Conservation (phyloP, 1,284 basidiomycete species). For the Meira nashicola region DNA sequence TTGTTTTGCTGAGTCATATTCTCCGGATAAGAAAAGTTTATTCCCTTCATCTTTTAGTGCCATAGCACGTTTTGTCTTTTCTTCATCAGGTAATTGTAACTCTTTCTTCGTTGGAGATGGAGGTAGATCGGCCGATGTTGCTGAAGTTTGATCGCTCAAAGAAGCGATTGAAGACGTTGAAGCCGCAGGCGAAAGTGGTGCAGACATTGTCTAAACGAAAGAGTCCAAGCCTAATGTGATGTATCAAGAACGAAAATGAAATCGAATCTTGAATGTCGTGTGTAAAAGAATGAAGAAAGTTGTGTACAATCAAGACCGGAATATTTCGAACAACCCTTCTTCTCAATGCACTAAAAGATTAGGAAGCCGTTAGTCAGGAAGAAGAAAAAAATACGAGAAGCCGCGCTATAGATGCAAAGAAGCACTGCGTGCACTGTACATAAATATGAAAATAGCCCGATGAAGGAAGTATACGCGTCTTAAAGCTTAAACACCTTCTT, state of each 20-base stretch:
- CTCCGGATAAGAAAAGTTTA: constrained; percentile 36
- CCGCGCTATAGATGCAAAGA: too few relatives aligned
- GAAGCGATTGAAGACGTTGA: constrained; percentile 4
- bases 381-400: too few relatives aligned
- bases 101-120: constrained; percentile 30
- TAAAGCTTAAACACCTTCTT: too few relatives aligned
- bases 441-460: too few relatives aligned
- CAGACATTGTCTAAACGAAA: neutral
- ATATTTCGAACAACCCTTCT: too few relatives aligned
- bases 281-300: too few relatives aligned
- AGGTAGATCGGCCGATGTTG: constrained; percentile 38
- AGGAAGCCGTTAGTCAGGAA: too few relatives aligned
- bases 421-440: too few relatives aligned
- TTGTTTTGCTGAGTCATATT: constrained; percentile 41
- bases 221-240: too few relatives aligned
- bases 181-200: neutral
- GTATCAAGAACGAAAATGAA: neutral
- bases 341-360: too few relatives aligned
- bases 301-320: too few relatives aligned
- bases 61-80: constrained; percentile 28
- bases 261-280: neutral
- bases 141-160: constrained; percentile 19
- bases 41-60: constrained; percentile 44
- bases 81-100: constrained; percentile 25
- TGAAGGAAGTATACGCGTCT: too few relatives aligned